phyloP scores from a whole-genome alignment of 495 filamentous ascomycete species.

The Trichoderma erinaceum region DNA sequence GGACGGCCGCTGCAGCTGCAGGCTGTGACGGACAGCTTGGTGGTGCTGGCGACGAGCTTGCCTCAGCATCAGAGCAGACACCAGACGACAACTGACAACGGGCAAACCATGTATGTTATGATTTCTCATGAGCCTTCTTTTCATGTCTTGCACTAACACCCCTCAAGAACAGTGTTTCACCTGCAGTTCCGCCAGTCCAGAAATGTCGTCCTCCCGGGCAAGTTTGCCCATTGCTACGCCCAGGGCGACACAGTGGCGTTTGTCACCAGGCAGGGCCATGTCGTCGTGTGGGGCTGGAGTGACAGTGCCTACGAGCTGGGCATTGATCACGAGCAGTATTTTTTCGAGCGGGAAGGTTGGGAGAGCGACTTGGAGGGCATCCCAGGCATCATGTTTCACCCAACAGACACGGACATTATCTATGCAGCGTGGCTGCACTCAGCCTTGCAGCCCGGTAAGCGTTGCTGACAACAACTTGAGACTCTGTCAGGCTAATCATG shows the following conservation, averaged over 20 bases:
- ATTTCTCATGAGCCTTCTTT: neutral
- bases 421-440: constrained; percentile 3
- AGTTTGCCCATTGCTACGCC: neutral
- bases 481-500: neutral
- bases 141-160: neutral
- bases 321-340: neutral
- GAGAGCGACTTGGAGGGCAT: neutral
- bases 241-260: neutral
- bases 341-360: neutral
- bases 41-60: neutral
- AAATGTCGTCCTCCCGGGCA: neutral
- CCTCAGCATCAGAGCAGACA: neutral
- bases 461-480: neutral
- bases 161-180: neutral
- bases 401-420: constrained; percentile 5
- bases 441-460: neutral
- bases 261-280: neutral
- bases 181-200: neutral
- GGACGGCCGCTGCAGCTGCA: constrained; percentile 9
- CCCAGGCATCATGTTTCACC: constrained; percentile 1
- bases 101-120: neutral
- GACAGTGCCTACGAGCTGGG: neutral
- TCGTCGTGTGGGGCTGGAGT: neutral
- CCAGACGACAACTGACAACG: neutral
- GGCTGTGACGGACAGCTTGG: constrained; percentile 2